Evolutionary conservation across 2,329 filamentous ascomycete genomes (phyloP), one percentile per base, ranked within the genome.

Genomic region (Tolypocladium ophioglossoides): DNA sequence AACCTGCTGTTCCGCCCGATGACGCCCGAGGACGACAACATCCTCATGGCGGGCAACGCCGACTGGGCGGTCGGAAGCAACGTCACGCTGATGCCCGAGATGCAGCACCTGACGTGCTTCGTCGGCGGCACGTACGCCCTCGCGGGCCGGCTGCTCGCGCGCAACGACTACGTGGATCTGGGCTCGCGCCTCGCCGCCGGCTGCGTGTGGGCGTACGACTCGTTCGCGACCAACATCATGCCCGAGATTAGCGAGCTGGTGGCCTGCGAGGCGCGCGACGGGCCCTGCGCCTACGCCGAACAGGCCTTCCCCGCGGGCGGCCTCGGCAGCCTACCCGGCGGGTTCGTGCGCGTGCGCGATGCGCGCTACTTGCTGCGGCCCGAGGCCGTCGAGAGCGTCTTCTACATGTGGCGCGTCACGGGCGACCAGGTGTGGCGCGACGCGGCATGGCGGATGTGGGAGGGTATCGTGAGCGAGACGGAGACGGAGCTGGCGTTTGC

Each of bases 101-200:
- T 70, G 65, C 66, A 85, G 55, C 87, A 90, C 64, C 72, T 89
- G 2, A 78, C 79, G 3, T 91, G 86, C 67, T 91, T 88, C 63
- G 74, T 80, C 3, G 86, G 86, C 8, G 87, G 85, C 11, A 84
- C 86, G 74, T 84, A 87, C 48, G 86, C 75, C 1, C 76, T 91
- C 38, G 84, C 80, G 1, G 82, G 85, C 1, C 80, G 78, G 56
- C 72, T 89, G 30, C 80, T 87, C 55, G 66, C 70, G 1, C 68
- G 71, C 20, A 64, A 68, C 3, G 72, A 78, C 62, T 71, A 79
- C 57, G 65, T 81, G 52, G 66, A 71, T 47, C 63, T 76, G 18
- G 78, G 71, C n/a, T 68, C 69, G 10, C 72, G 73, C 46, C 70
- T 82, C 20, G 73, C 78, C 1, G 70, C 74, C 24, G 78, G 79